phyloP scores from a whole-genome alignment of 2,329 filamentous ascomycete genomes.

The Cladophialophora yegresii region DNA sequence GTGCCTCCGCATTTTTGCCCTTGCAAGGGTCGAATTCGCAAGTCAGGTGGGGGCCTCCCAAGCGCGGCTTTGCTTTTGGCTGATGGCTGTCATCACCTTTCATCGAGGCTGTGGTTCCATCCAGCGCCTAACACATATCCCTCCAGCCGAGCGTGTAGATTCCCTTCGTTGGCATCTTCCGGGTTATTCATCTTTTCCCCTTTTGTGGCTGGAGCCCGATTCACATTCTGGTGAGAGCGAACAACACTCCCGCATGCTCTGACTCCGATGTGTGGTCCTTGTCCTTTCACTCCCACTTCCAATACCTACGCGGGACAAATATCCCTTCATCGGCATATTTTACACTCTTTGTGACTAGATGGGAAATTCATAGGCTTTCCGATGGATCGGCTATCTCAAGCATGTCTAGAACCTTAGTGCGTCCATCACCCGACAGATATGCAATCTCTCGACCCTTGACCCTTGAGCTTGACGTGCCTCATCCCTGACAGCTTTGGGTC shows the following conservation, averaged over 20 bases:
- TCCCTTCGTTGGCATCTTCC: background rate
- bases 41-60: too few relatives aligned
- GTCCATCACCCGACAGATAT: background rate
- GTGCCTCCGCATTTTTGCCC: background rate
- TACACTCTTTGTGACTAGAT: background rate
- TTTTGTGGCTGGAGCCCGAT: background rate
- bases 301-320: too few relatives aligned
- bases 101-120: background rate
- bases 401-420: background rate
- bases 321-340: too few relatives aligned
- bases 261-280: too few relatives aligned
- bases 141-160: background rate
- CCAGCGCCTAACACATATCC: background rate
- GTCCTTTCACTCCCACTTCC: background rate
- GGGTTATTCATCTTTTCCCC: background rate
- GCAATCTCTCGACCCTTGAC: background rate
- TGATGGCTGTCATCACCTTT: background rate
- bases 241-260: too few relatives aligned
- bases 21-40: background rate
- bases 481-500: background rate
- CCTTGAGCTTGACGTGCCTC: background rate
- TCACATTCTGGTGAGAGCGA: too few relatives aligned
- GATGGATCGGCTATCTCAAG: background rate
- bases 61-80: conserved; percentile 1
- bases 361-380: background rate